Evolutionary conservation across 306 rosid species (phyloP).

Genomic region (Mucuna pruriens): DNA sequence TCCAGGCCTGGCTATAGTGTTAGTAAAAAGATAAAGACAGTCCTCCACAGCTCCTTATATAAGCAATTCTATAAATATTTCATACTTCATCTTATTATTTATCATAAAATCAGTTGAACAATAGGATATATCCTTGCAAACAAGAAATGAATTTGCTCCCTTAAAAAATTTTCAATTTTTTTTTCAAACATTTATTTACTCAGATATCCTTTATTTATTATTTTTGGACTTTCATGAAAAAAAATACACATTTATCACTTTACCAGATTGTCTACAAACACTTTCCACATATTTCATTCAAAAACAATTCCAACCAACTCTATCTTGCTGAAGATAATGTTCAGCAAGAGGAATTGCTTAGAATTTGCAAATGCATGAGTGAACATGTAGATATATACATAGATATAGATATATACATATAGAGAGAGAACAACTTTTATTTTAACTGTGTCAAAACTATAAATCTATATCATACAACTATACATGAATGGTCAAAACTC

Average conservation of each 20-base stretch:
- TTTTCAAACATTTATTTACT: not conserved
- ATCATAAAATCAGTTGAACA: not conserved
- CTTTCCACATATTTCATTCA: not conserved
- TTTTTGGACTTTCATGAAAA: no score
- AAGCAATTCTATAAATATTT: not conserved
- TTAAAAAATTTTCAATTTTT: not conserved
- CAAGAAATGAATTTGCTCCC: not conserved
- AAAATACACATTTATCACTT: no score
- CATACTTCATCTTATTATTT: not conserved
- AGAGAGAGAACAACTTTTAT: not conserved
- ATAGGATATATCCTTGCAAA: not conserved
- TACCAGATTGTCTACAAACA: slow-evolving; percentile 7
- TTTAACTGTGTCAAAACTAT: not conserved
- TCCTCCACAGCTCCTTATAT: not conserved
- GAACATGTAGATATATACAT: not conserved
- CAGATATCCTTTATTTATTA: no score
- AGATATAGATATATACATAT: not conserved
- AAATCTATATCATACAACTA: not conserved
- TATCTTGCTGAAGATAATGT: not conserved
- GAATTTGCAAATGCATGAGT: slow-evolving; percentile 21
- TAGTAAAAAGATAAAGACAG: slow-evolving; percentile 9
- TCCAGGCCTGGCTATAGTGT: not conserved
- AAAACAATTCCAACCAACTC: not conserved
- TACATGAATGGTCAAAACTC: not conserved
- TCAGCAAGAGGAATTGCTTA: slow-evolving; percentile 15